Evolutionary conservation across 495 filamentous ascomycete genomes (phyloP), one percentile per base, ranked within the genome.

Genomic region (Aspergillus avenaceus): DNA sequence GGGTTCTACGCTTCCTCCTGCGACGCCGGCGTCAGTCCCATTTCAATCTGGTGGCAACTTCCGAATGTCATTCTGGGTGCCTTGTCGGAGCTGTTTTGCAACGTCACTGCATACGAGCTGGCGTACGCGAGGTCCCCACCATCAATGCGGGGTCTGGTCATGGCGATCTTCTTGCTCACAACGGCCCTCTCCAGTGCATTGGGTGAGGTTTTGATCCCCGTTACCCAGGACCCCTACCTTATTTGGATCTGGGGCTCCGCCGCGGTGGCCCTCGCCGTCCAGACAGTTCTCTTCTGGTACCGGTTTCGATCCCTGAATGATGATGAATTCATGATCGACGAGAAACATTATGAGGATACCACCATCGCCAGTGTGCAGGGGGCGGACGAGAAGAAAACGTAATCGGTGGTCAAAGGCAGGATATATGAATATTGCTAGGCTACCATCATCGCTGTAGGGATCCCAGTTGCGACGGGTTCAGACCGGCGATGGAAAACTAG

Each of bases 81-180:
- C 43, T 67, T 88, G 25, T 82, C 82, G 7, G 86, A 89, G 56
- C 75, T 84, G 51, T 87, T 89, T 53, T 73, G 79, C 53, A 84
- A 83, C 29, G 83, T 88, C 3, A 87, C 85, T 0, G 84, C 82
- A 0, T 82, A 86, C 56, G 86, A 85, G 59, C 79, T 88, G 54
- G 86, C 85, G 2, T 90, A 85, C 70, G 82, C 84, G 6, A 81
- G 85, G 22, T 80, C 86, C 0, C 85, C 86, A 0, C 65, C 76
- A 21, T 78, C 74, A 55, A 90, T 89, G 86, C 79, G 83, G 47
- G 79, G 79, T 38, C 74, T 88, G 26, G 82, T 90, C 11, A 80
- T 82, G 55, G 78, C 81, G 14, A 61, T 89, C 38, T 86, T 82
- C 63, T 65, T 87, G 16, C 64, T 64, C 49, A 83, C 78, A 32